These are phyloP conservation scores for Taphrina wiesneri DNA, from an alignment of 1,139 yeast genomes.

Conservation along the genomic window DNA sequence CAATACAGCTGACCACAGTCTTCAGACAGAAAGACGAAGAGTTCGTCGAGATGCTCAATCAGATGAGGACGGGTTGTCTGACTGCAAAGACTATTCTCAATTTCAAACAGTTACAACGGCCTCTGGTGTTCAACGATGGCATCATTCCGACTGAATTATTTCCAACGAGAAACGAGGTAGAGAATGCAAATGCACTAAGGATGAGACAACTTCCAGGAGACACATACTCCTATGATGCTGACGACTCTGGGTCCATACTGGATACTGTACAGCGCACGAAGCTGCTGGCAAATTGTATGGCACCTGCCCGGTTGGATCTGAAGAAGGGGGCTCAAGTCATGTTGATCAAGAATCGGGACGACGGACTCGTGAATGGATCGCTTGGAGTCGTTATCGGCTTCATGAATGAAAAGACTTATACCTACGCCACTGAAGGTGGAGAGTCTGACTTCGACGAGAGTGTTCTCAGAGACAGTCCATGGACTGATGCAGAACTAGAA, in stretches of 20 bases:
- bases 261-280: conserved; percentile 46
- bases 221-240: conserved; percentile 54
- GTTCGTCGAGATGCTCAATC: conserved; percentile 84
- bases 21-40: conserved; percentile 84
- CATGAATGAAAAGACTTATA: conserved; percentile 58
- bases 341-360: conserved; percentile 90
- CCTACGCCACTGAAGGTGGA: conserved; percentile 38
- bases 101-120: conserved; percentile 60
- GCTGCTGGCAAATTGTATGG: conserved; percentile 65
- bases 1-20: conserved; percentile 74
- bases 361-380: conserved; percentile 85
- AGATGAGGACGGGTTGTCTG: conserved; percentile 75
- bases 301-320: conserved; percentile 62
- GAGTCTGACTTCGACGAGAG: conserved; percentile 21
- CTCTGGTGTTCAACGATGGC: conserved; percentile 61
- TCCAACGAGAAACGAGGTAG: conserved; percentile 84
- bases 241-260: conserved; percentile 62
- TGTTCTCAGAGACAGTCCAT: conserved; percentile 15
- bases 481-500: conserved; percentile 34
- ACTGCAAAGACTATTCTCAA: conserved; percentile 56
- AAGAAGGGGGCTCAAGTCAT: conserved; percentile 91
- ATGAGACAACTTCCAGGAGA: conserved; percentile 57
- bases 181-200: conserved; percentile 64
- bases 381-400: conserved; percentile 83
- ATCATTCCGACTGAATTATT: conserved; percentile 83